Base-by-base conservation (phyloP, 1,284 basidiomycete species). In the Fistulinella cinereoalba region DNA sequence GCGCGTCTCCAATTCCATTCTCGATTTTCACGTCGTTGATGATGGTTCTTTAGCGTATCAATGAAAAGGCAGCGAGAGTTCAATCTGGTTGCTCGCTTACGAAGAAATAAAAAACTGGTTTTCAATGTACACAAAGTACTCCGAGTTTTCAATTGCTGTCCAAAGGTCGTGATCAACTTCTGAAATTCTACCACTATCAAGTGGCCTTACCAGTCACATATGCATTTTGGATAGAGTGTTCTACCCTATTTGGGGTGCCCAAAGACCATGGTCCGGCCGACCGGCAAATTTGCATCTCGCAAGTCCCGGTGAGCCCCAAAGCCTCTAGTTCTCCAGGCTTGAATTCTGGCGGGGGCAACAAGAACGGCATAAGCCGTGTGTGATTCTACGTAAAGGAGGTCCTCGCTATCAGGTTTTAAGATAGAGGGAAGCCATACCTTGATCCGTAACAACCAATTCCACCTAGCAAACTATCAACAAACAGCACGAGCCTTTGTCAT, bases 71-170 rank as follows among this genome's bases (percentile, higher is more conserved):
- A 33, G n/a, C 23, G 28, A 38, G 6, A 32, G 11, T 31, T 36
- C 18, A 12, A 29, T 24, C 37, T 43, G 9, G 29, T 39, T 18
- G 68, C 83, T 12, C 15, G n/a, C 37, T 62, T 64, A 90, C 80
- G 90, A 97, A 0, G 94, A 91, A 62, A 99, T 94, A 71, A 99
- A 99, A 73, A 98, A 99, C 67, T 99, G 96, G 63, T 99, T 98
- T 68, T 98, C 94, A 50, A 94, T 92, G 68, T 94, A 93, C 19
- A 94, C 88, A 59, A 93, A 94, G 60, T 92, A 89, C 51, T 98
- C 93, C 16, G 93, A 97, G 63, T 92, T 76, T 67, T 97, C 88
- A 49, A 99, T 99, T 3, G 93, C 92, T 92, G 62, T n/a, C n/a
- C n/a, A n/a, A n/a, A n/a, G n/a, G n/a, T n/a, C n/a, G n/a, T n/a